Evolutionary conservation across 2,329 filamentous ascomycete genomes (phyloP).

Genomic region (Didymella exigua): DNA sequence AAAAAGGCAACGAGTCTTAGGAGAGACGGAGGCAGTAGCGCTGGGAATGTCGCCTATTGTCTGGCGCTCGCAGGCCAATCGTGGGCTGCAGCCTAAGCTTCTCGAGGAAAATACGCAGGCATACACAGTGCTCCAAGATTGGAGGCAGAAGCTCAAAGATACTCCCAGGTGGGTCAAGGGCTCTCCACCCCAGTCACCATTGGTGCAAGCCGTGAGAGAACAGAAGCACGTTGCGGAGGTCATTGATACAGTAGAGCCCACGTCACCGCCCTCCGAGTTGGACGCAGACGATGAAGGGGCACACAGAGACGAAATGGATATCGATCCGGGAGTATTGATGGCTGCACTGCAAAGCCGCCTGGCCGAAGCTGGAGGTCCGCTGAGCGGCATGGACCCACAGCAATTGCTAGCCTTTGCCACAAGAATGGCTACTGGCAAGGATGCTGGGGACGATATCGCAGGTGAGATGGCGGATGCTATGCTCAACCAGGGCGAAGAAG

Average conservation of each 20-base stretch:
- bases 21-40: constrained; percentile 9
- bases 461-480: constrained; percentile 52
- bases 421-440: constrained; percentile 53
- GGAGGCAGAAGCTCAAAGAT: constrained; percentile 49
- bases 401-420: constrained; percentile 52
- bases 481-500: constrained; percentile 44
- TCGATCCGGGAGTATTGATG: constrained; percentile 50
- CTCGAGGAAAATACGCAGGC: constrained; percentile 38
- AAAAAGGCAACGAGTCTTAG: constrained; percentile 32
- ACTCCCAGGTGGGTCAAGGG: constrained; percentile 34
- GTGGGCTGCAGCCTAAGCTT: constrained; percentile 30
- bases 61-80: constrained; percentile 39
- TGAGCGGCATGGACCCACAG: constrained; percentile 50
- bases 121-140: constrained; percentile 53
- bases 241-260: constrained; percentile 14
- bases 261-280: constrained; percentile 22
- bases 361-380: constrained; percentile 41
- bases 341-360: constrained; percentile 43
- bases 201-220: constrained; percentile 11
- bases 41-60: constrained; percentile 39
- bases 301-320: constrained; percentile 24
- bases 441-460: constrained; percentile 50
- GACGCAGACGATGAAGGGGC: constrained; percentile 21
- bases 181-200: constrained; percentile 24
- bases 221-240: constrained; percentile 11